Percentiles rank a stretch among this genome's conserved stretches.
phyloP scores from a whole-genome alignment of 2,329 filamentous ascomycete species.

The Venturia nashicola region DNA sequence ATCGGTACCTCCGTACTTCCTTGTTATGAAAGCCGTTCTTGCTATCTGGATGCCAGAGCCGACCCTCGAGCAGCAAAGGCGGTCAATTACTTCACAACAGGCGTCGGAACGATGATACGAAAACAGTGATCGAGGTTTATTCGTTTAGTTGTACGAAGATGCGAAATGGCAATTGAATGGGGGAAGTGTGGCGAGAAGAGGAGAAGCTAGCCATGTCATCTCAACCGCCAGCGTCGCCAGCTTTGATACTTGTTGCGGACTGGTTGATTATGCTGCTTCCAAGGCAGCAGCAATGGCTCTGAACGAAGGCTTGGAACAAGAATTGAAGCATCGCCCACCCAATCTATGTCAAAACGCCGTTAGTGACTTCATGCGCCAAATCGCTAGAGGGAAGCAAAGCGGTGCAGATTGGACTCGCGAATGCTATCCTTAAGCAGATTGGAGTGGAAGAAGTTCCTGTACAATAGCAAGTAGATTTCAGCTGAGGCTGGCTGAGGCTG shows the following conservation, averaged over 20 bases:
- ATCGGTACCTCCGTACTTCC: too few species aligned
- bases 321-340: slow-evolving; percentile 17
- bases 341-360: slow-evolving; percentile 36
- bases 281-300: slow-evolving; percentile 42
- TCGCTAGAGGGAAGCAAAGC: slow-evolving; percentile 12
- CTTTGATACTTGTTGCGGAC: slow-evolving; percentile 33
- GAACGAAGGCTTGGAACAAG: slow-evolving; percentile 33
- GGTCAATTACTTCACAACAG: background rate
- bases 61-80: background rate
- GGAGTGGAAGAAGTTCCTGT: slow-evolving; percentile 29
- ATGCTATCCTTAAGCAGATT: slow-evolving; percentile 38
- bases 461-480: background rate
- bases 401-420: slow-evolving; percentile 27
- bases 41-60: background rate
- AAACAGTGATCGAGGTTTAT: background rate
- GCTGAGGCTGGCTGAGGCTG: slow-evolving; percentile 3
- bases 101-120: background rate
- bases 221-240: slow-evolving; percentile 43
- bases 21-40: background rate
- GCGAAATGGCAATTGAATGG: background rate
- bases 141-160: background rate
- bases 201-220: slow-evolving; percentile 38
- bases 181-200: background rate
- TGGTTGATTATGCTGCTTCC: slow-evolving; percentile 40
- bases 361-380: slow-evolving; percentile 23